Evolutionary conservation across 1,284 basidiomycete genomes (phyloP).

Genomic region (Mycena citricolor): DNA sequence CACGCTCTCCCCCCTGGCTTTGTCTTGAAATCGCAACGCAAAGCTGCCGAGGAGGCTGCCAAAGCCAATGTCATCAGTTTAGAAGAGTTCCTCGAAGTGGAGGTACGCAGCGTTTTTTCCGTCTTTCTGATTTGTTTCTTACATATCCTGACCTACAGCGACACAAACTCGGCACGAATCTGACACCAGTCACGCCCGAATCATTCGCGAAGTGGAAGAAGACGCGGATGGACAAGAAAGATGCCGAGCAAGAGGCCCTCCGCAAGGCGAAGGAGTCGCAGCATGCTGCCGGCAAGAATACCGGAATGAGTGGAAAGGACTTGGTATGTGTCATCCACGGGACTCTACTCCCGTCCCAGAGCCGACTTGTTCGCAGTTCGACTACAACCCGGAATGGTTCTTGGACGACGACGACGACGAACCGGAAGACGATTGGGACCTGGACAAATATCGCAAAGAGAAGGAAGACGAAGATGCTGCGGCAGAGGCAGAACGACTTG

Average conservation of each 20-base stretch:
- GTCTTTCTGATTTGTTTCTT: background rate
- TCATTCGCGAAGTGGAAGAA: conserved; percentile 95
- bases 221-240: conserved; percentile 90
- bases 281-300: conserved; percentile 86
- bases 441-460: conserved; percentile 60
- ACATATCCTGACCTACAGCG: conserved; percentile 50
- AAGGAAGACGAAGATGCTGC: conserved; percentile 59
- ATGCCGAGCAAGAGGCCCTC: conserved; percentile 78
- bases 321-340: conserved; percentile 56
- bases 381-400: conserved; percentile 96
- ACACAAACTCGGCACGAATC: conserved; percentile 88
- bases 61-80: conserved; percentile 90
- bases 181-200: conserved; percentile 96
- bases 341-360: conserved; percentile 9
- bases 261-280: conserved; percentile 87
- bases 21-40: conserved; percentile 89
- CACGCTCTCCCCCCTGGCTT: conserved; percentile 97
- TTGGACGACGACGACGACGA: conserved; percentile 81
- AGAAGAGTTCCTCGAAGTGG: conserved; percentile 97
- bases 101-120: conserved; percentile 52
- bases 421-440: conserved; percentile 69
- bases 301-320: conserved; percentile 94
- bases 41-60: conserved; percentile 80
- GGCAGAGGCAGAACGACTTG: conserved; percentile 38
- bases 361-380: conserved; percentile 57